A percentile compares a stretch with the other conserved stretches of the same genome.
Evolutionary conservation across 306 rosid species (phyloP).

Genomic region (Cucurbita moschata): DNA sequence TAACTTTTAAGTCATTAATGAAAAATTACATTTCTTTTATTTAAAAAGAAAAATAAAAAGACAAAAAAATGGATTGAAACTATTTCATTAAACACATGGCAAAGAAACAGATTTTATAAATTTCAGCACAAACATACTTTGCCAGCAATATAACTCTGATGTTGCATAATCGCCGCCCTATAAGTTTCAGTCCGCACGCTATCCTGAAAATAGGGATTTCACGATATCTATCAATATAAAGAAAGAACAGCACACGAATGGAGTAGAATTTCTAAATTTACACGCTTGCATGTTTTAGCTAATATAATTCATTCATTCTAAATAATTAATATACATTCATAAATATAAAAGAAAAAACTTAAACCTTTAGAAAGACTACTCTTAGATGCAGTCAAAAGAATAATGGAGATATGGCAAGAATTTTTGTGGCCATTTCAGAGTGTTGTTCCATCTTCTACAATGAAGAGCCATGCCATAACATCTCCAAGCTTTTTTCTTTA

Average conservation of each 20-base stretch:
- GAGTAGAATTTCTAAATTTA: not conserved
- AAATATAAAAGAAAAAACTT: too few species aligned
- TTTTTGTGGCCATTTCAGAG: not conserved
- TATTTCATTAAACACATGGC: not conserved
- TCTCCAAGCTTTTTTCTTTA: not conserved
- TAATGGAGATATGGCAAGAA: not conserved
- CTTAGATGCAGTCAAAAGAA: not conserved
- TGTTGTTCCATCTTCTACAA: not conserved
- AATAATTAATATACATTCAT: not conserved
- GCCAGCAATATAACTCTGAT: constrained; percentile 67
- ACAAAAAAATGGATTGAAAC: not conserved
- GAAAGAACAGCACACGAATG: not conserved
- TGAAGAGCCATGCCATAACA: not conserved
- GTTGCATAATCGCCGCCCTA: constrained; percentile 72
- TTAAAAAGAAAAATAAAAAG: not conserved
- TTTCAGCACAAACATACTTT: constrained; percentile 24
- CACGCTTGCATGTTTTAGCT: not conserved
- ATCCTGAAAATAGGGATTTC: constrained; percentile 38
- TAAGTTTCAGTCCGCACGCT: constrained; percentile 81
- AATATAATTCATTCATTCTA: not conserved
- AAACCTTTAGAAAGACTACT: not conserved
- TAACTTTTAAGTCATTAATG: not conserved
- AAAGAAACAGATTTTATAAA: not conserved
- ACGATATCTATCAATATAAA: constrained; percentile 1
- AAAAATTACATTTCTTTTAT: not conserved